Base-by-base conservation (phyloP, 768 basidiomycete species). In the Leccinum aurantiacum region DNA sequence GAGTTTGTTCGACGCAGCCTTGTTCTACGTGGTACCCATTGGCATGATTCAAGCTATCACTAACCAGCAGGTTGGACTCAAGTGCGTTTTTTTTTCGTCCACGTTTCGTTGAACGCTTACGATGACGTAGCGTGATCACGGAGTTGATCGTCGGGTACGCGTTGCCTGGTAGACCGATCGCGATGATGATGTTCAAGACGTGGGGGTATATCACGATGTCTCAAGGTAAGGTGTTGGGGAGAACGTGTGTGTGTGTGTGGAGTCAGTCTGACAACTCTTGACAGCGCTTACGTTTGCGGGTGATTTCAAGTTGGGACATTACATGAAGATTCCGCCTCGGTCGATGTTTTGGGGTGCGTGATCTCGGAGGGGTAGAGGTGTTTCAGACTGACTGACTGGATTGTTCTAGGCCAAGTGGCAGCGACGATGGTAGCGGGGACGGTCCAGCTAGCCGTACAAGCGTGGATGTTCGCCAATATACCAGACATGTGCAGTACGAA, bases 171-270 rank as follows among this genome's bases (percentile, higher is more conserved):
- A 82, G 80, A 53, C 88, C 90, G 3, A 80, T 90, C 59, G 88
- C 89, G 0, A 85, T 89, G 83, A 88, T 90, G 89, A 84, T 90
- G 82, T 89, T 86, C 77, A 88, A 87, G 76, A 86, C 82, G 6
- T 89, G 82, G 75, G 86, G 85, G 15, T 89, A 88, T 67, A 81
- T 87, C 50, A 83, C 85, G 1, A 83, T 87, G 84, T 63, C 75
- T 22, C 81, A 82, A 77, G 69, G 69, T 63, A 35, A n/a, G 8
- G 61, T 33, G 44, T 14, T 11, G 14, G 11, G 10, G 25, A 37
- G 6, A 17, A 17, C 17, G 17, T 38, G 38, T 29, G 27, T 27
- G 27, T 17, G 17, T 38, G 38, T 14, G 14, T 35, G 22, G 14
- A 5, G 2, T 31, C 13, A 56, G 33, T 54, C 59, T 60, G 15